Base-by-base conservation (phyloP, 441 rosid genomes). In the Erysimum pusillum region DNA sequence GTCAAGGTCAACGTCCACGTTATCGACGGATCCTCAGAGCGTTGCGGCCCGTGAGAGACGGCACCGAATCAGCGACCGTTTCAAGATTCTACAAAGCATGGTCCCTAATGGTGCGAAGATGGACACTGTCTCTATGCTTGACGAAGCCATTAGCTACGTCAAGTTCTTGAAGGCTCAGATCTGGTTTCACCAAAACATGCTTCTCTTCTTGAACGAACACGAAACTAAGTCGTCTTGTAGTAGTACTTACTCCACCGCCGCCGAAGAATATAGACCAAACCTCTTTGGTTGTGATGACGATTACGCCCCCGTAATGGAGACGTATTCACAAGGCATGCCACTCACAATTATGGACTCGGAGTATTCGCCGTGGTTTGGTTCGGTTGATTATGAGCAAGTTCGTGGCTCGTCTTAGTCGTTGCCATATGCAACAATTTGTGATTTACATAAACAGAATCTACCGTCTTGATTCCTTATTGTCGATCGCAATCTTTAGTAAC, bases 41-140 rank as follows among this genome's bases (percentile, higher is more conserved):
- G 90, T 91, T 71, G 98, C 97, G 0, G 98, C 98, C 0, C 88
- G 98, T 63, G 90, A 90, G 59, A 80, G 97, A 81, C 80, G 97
- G 58, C 97, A 91, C 70, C 81, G 97, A 14, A 93, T 93, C 74
- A 90, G 97, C 60, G 88, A 89, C 75, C 82, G 96, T 45, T 90
- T 93, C 85, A 93, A 91, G 91, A 87, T 86, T 78, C 76, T 93
- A 57, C 93, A 88, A 67, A 90, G 93, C 80, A 75, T 91, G 81
- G 90, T 93, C 76, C 98, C 97, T 10, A 96, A 94, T 9, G 98
- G 94, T 38, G 74, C 87, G 5, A 93, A 90, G 78, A 87, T 93
- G 97, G 98, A 93, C 76, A 91, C 98, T 0, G 97, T 88, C 32
- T 88, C 97, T 34, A 88, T 93, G 97, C 79, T 93, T 15, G 97